Percentiles rank a stretch among this genome's conserved stretches.
Evolutionary conservation across 23 red algal species (phyloP).

Genomic region (Gracilaria domingensis): DNA sequence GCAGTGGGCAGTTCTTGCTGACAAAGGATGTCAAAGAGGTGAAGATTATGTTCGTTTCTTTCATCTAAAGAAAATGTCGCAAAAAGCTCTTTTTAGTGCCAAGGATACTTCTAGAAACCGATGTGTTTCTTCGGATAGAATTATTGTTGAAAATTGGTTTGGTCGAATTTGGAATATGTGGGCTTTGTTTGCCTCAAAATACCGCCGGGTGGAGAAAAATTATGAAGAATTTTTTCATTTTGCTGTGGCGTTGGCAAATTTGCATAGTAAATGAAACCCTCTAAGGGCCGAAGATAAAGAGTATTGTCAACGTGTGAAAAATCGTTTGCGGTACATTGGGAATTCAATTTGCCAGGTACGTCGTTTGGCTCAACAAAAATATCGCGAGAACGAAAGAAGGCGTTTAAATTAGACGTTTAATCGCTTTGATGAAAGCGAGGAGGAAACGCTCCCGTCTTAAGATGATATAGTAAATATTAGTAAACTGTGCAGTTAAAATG

Average conservation of each 20-base stretch:
- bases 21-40: constrained; percentile 48
- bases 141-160: constrained; percentile 54
- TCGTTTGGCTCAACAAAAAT: too few relatives aligned
- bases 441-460: too few relatives aligned
- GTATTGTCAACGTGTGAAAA: background rate
- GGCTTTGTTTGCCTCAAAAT: background rate
- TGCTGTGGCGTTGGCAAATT: background rate
- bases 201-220: constrained; percentile 23
- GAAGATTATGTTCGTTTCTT: background rate
- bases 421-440: too few relatives aligned
- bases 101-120: background rate
- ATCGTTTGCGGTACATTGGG: background rate
- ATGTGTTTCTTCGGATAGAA: constrained; percentile 21
- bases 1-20: background rate
- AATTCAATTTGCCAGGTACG: background rate
- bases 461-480: too few relatives aligned
- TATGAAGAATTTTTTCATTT: constrained; percentile 3
- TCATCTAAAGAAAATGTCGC: background rate
- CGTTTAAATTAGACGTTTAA: too few relatives aligned
- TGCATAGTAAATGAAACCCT: background rate
- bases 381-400: too few relatives aligned
- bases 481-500: too few relatives aligned
- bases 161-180: background rate
- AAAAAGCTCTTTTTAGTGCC: background rate
- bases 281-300: background rate